Percentiles rank a stretch among this genome's conserved stretches.
Conservation (phyloP, 345 rosid genomes). For the Citrus australasica region DNA sequence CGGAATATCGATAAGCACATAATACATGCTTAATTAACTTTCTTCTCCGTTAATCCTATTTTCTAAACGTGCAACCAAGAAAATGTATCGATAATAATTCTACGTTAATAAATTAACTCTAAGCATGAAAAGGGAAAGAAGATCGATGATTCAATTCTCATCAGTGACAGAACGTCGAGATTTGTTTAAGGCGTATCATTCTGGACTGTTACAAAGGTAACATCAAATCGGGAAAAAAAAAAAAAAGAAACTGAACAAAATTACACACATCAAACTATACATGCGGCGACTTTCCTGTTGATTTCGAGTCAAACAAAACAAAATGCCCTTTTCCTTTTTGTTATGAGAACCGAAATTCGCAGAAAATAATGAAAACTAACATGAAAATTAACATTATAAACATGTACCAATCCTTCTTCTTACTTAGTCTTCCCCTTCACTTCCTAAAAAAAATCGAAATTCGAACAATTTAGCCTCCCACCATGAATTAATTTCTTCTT, state of each 20-base stretch:
- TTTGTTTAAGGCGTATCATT: neutral
- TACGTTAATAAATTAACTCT: too few relatives aligned
- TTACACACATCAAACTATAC: neutral
- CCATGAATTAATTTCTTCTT: neutral
- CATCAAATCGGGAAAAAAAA: neutral
- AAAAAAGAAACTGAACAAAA: neutral
- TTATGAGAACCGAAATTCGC: neutral
- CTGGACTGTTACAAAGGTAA: neutral
- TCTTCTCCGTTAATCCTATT: too few relatives aligned
- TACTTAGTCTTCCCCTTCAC: neutral
- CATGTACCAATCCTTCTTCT: neutral
- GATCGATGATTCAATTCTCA: too few relatives aligned
- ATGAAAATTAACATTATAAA: slow-evolving; percentile 1
- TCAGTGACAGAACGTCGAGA: too few relatives aligned
- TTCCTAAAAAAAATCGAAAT: neutral
- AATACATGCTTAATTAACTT: too few relatives aligned
- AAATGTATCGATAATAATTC: too few relatives aligned
- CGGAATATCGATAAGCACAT: too few relatives aligned
- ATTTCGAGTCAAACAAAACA: neutral
- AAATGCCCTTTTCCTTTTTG: neutral
- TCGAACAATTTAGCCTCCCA: neutral
- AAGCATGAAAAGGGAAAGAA: too few relatives aligned
- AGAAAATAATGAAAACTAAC: neutral
- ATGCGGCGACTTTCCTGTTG: neutral
- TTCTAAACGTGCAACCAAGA: too few relatives aligned